Base-by-base conservation (phyloP, 2,329 filamentous ascomycete species). In the Hypoxylon sp. region DNA sequence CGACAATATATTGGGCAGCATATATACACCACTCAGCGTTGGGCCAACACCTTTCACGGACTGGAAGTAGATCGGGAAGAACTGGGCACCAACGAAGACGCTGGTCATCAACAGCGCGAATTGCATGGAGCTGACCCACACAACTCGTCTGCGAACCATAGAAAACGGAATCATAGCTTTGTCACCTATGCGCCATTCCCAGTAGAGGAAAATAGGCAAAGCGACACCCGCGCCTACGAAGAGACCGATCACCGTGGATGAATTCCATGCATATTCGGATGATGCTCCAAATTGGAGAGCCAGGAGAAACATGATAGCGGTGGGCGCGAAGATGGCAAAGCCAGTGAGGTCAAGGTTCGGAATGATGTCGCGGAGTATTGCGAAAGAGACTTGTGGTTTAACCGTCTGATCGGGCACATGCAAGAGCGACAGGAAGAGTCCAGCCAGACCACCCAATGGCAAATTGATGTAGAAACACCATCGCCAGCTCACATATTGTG, bases 401-500 rank as follows among this genome's bases (percentile, higher is more conserved):
- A 54, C 15, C 7, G 63, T 63, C 32, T 70, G 69, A 11, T 75
- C 72, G 9, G 73, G 75, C 7, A 75, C 66, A 34, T 63, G 59
- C 15, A 72, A 51, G 7, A 73, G 43, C 1, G 66, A 13, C 5
- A 77, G 36, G 7, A 68, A 60, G 3, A 66, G 3, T 6, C 64
- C 73, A 2, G 72, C 67, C 9, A 74, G 11, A 2, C 57, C 70
- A 3, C 75, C 75, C 19, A 78, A 34, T 1, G 76, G 76, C 4
- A 79, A 67, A 58, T 78, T 78, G 66, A 79, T 68, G 53, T 73
- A 78, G 59, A 77, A 78, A 43, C 72, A 75, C 74, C 74, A 77
- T 23, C 75, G 67, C 76, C 75, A 78, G 4, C 67, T 72, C 2
- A 65, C 53, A 41, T 71, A 69, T 5, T 69, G 61, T 0, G 73